Conservation (phyloP, 2,329 filamentous ascomycete genomes). For the Aspergillus versicolor region DNA sequence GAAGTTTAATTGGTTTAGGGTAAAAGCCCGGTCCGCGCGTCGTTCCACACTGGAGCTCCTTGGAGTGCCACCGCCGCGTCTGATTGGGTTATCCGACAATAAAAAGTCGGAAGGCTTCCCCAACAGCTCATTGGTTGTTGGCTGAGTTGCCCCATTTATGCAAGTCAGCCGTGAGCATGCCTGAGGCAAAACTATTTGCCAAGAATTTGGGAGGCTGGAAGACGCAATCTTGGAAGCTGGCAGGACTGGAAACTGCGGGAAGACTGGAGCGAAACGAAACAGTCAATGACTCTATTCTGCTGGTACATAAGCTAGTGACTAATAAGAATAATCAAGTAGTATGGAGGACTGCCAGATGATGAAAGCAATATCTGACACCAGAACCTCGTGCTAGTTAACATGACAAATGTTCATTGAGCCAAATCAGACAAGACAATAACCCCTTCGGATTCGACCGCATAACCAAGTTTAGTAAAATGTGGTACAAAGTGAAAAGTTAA, state of each 20-base stretch:
- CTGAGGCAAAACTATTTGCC: background rate
- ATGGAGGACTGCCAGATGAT: slow-evolving; percentile 7
- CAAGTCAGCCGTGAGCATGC: background rate
- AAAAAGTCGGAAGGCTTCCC: slow-evolving; percentile 4
- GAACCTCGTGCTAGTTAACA: slow-evolving; percentile 22
- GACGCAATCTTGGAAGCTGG: background rate
- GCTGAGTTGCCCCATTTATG: slow-evolving; percentile 3
- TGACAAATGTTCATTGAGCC: slow-evolving; percentile 22
- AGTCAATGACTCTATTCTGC: slow-evolving; percentile 18
- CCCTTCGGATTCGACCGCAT: slow-evolving; percentile 11
- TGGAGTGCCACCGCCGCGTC: background rate
- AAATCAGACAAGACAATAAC: slow-evolving; percentile 20
- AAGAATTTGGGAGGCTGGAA: background rate
- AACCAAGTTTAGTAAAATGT: slow-evolving; percentile 8
- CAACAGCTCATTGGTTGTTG: slow-evolving; percentile 14
- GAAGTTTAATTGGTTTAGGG: slow-evolving; percentile 8
- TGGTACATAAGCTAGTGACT: slow-evolving; percentile 19
- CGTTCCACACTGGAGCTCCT: slow-evolving; percentile 16
- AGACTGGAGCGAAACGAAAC: background rate
- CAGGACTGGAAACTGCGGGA: background rate
- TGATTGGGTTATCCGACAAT: slow-evolving; percentile 15
- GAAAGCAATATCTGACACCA: slow-evolving; percentile 19
- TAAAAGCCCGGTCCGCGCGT: slow-evolving; percentile 18
- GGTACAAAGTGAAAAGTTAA: slow-evolving; percentile 2
- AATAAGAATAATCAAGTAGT: slow-evolving; percentile 10